Conservation (phyloP, 768 basidiomycete genomes). For the Cystofilobasidium macerans region DNA sequence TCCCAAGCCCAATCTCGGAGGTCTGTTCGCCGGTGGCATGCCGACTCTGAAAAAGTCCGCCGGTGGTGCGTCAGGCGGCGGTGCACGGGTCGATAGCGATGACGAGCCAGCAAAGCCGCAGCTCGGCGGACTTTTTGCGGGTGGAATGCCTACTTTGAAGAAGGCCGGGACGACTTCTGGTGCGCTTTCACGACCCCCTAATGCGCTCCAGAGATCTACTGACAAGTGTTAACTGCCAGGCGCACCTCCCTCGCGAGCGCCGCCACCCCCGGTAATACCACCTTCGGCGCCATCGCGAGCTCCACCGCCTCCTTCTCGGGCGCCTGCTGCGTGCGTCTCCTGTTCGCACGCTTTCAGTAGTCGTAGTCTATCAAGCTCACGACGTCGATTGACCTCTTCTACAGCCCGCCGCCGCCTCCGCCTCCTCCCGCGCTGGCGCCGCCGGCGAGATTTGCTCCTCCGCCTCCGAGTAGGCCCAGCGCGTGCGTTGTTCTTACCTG, state of each 20-base stretch:
- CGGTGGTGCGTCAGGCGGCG: neutral
- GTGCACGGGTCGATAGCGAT: neutral
- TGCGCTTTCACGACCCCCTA: no score
- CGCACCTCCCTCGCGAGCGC: conserved; percentile 27
- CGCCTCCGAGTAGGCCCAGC: neutral
- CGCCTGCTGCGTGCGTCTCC: conserved; percentile 24
- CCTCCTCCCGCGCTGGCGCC: conserved; percentile 26
- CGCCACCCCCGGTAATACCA: conserved; percentile 28
- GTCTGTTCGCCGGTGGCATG: conserved; percentile 13
- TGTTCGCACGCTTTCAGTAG: conserved; percentile 20
- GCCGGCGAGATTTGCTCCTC: conserved; percentile 25
- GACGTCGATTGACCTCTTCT: conserved; percentile 13
- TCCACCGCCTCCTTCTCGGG: conserved; percentile 27
- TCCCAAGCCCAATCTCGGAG: conserved; percentile 1
- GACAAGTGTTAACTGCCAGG: conserved; percentile 22
- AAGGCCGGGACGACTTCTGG: neutral
- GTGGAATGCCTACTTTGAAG: conserved; percentile 9
- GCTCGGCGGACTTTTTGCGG: conserved; percentile 21
- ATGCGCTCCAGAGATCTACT: no score
- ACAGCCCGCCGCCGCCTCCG: conserved; percentile 33
- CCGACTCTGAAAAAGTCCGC: conserved; percentile 1
- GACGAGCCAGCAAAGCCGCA: neutral
- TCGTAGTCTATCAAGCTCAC: no score
- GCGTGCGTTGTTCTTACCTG: neutral
- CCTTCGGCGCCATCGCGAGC: conserved; percentile 28